These are phyloP conservation scores for Cytospora piceae DNA, from an alignment of 2,329 filamentous ascomycete genomes.

Conservation along the genomic window DNA sequence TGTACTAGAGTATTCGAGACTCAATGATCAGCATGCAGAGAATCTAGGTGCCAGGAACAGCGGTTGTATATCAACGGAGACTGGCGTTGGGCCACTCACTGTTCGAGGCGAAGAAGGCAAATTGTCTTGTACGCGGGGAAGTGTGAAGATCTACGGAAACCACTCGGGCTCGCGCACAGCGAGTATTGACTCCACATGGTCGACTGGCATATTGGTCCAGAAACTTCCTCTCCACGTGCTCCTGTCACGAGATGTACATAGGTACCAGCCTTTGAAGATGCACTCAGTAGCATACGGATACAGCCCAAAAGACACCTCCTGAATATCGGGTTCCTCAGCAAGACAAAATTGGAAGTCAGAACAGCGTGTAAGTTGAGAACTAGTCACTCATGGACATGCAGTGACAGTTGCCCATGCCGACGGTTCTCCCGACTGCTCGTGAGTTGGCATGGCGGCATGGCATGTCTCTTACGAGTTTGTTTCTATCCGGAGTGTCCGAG, in stretches of 20 bases:
- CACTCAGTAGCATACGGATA: background rate
- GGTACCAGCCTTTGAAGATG: background rate
- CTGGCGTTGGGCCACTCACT: too few species aligned
- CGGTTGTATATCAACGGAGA: too few species aligned
- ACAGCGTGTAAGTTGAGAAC: background rate
- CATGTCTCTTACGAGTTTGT: background rate
- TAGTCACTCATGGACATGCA: background rate
- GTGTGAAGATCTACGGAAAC: too few species aligned
- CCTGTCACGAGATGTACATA: background rate
- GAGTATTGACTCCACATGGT: background rate
- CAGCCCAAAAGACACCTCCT: background rate
- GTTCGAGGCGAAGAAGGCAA: too few species aligned
- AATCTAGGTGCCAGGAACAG: too few species aligned
- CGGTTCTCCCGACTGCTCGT: background rate
- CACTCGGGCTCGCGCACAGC: too few species aligned
- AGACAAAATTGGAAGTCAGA: background rate
- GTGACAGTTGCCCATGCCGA: background rate
- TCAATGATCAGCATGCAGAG: too few species aligned
- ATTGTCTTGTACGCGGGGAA: too few species aligned
- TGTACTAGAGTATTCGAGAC: too few species aligned
- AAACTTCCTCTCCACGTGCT: background rate
- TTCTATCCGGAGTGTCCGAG: background rate
- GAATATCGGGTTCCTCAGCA: background rate
- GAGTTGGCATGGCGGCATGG: background rate
- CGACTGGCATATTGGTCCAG: background rate